Evolutionary conservation across 345 rosid genomes (phyloP), one percentile per base, ranked within the genome.

Genomic region (Passiflora organensis): DNA sequence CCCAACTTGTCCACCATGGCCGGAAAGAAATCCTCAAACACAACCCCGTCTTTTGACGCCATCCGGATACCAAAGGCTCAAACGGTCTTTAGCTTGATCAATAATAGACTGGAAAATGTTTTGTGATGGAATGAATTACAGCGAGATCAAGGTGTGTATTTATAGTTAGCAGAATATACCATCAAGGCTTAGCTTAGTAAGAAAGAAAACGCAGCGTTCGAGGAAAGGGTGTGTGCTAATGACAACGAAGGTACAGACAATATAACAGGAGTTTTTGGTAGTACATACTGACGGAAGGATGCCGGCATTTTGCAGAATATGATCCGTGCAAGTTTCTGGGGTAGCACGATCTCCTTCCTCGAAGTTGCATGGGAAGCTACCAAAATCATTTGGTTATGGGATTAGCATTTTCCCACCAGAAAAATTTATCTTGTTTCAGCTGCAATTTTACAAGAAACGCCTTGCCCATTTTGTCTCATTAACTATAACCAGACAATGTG

Each of bases 1-100:
- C 89, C 89, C 1, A 82, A 19, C 51, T 58, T 71, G 60, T 76
- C 81, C 46, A 78, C 71, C 89, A 82, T 82, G 15, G 80, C 67
- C 5, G 85, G 83, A 59, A 82, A 82, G 32, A 52, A 72, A 55
- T 80, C 85, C 38, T 82, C 85, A 19, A 82, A 82, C 32, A 65
- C 73, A 20, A 75, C 50, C n/a, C 60, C 67, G 13, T 53, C 70
- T 58, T 42, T 5, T 0, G 64, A 53, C 5, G 43, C 76, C 83
- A 73, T 76, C n/a, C n/a, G n/a, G n/a, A n/a, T n/a, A n/a, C n/a
- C n/a, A n/a, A n/a, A n/a, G n/a, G n/a, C n/a, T n/a, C n/a, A n/a
- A n/a, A n/a, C n/a, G n/a, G n/a, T n/a, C n/a, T n/a, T n/a, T n/a
- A n/a, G n/a, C n/a, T n/a, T n/a, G n/a, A n/a, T n/a, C n/a, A n/a